Evolutionary conservation across 106 monocot species (phyloP), one percentile per base, ranked within the genome.

Genomic region (Chionographis japonica): DNA sequence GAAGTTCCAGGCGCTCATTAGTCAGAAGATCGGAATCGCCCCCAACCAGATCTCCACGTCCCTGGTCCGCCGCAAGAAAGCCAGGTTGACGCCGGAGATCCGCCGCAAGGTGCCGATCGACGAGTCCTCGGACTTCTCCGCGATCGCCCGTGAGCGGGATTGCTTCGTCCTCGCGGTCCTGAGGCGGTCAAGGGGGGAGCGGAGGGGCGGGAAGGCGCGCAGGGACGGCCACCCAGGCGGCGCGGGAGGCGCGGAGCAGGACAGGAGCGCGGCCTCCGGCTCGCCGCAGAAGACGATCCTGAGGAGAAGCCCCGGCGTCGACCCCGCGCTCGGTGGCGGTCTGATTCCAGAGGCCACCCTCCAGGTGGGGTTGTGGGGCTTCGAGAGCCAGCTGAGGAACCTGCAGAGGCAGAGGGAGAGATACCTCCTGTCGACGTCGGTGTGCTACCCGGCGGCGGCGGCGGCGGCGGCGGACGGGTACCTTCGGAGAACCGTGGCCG

Each of bases 1-100:
- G 50, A 77, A 68, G 61, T 71, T 87, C 60, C 83, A 80, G 62
- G 54, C 77, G 8, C 17, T 61, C 14, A 59, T 87, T 62, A 50
- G 68, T 8, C 66, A 73, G 35, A 58, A 37, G 57, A 79, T 87
- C 58, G 85, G 85, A 8, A 43, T 66, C 51, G 40, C 73, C 35
- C 79, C 79, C 37, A 58, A 78, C 41, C 81, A 86, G 78, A 82
- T 86, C 70, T 72, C 78, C 5, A 57, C 63, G 12, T 82, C 75
- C 1, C 78, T 86, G 3, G 72, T 75, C 38, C 81, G 81, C 37
- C 69, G 74, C 10, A 74, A 60, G 74, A 70, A 75, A 62, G 77
- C 77, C 10, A 40, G 73, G 13, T 5, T 56, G 5, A 69, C 74
- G 56, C 74, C 69, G 27, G 74, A 80, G 40, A 61, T 74, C 63